These are phyloP conservation scores for Penicillium dipodomyicola DNA, from an alignment of 495 filamentous ascomycete species.

Conservation along the genomic window DNA sequence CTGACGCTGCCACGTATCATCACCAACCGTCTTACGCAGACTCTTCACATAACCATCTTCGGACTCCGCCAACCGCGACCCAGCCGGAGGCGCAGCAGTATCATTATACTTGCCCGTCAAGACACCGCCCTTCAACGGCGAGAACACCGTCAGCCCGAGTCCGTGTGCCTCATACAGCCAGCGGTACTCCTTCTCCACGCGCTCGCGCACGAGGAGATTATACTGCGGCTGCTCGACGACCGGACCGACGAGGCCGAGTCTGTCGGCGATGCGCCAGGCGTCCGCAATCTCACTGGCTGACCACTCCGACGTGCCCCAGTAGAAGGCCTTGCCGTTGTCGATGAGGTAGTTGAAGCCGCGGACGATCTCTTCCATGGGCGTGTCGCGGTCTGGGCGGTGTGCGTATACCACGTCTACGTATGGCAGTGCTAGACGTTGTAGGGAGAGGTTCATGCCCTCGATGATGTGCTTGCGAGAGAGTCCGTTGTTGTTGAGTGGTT, in stretches of 20 bases:
- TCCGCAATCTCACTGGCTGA: constrained; percentile 74
- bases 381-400: constrained; percentile 77
- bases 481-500: constrained; percentile 71
- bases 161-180: constrained; percentile 63
- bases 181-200: constrained; percentile 73
- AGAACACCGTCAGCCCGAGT: constrained; percentile 71
- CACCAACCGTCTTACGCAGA: constrained; percentile 29
- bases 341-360: constrained; percentile 82
- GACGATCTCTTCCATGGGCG: constrained; percentile 85
- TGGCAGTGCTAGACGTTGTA: constrained; percentile 67
- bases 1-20: constrained; percentile 24
- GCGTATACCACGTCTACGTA: constrained; percentile 79
- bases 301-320: constrained; percentile 94
- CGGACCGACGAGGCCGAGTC: constrained; percentile 74
- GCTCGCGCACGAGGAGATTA: constrained; percentile 68
- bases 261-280: constrained; percentile 72
- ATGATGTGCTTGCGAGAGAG: constrained; percentile 81
- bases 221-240: constrained; percentile 84
- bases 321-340: constrained; percentile 73
- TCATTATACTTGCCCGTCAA: constrained; percentile 83
- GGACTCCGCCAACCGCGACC: constrained; percentile 41
- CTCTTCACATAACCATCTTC: constrained; percentile 35
- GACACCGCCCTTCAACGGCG: constrained; percentile 68
- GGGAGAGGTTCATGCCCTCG: constrained; percentile 63
- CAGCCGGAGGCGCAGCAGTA: constrained; percentile 35